Conservation (phyloP, 2,329 filamentous ascomycete genomes). For the Ophiobolus disseminans region DNA sequence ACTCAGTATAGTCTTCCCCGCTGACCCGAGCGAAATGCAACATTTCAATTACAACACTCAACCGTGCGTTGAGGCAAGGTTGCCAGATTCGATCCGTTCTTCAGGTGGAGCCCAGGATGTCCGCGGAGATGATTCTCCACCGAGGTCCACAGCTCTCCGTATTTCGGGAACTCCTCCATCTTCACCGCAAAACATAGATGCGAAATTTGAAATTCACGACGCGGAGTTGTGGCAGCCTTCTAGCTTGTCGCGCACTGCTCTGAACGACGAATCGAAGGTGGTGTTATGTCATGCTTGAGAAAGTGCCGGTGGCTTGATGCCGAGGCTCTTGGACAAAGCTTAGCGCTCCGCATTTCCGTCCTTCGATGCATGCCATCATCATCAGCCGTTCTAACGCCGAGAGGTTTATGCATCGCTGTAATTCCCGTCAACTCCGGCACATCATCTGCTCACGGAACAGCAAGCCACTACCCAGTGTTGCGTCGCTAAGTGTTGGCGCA, state of each 20-base stretch:
- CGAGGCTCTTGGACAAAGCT: slow-evolving; percentile 41
- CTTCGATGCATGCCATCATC: slow-evolving; percentile 30
- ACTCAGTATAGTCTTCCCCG: slow-evolving; percentile 21
- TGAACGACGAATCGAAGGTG: slow-evolving; percentile 5
- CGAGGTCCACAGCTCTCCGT: not conserved
- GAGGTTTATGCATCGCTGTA: slow-evolving; percentile 11
- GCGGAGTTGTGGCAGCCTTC: not conserved
- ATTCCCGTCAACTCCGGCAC: slow-evolving; percentile 21
- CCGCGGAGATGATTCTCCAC: slow-evolving; percentile 9
- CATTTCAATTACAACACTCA: slow-evolving; percentile 23
- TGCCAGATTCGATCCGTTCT: slow-evolving; percentile 18
- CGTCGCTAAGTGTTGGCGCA: not conserved
- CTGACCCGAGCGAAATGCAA: slow-evolving; percentile 28
- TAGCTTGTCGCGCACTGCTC: not conserved
- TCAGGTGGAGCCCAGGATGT: slow-evolving; percentile 17
- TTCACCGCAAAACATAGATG: slow-evolving; percentile 1
- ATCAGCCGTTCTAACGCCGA: slow-evolving; percentile 18
- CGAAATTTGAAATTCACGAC: slow-evolving; percentile 9
- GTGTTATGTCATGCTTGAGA: slow-evolving; percentile 28
- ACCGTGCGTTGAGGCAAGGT: slow-evolving; percentile 15
- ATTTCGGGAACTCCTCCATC: not conserved
- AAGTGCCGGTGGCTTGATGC: slow-evolving; percentile 29
- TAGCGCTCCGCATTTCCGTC: slow-evolving; percentile 20
- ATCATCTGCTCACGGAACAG: slow-evolving; percentile 7
- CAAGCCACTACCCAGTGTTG: not conserved